Percentiles rank a stretch among this genome's conserved stretches.
These are phyloP conservation scores for Leptographium radiaticola DNA, from an alignment of 2,329 filamentous ascomycete genomes.

Conservation along the genomic window DNA sequence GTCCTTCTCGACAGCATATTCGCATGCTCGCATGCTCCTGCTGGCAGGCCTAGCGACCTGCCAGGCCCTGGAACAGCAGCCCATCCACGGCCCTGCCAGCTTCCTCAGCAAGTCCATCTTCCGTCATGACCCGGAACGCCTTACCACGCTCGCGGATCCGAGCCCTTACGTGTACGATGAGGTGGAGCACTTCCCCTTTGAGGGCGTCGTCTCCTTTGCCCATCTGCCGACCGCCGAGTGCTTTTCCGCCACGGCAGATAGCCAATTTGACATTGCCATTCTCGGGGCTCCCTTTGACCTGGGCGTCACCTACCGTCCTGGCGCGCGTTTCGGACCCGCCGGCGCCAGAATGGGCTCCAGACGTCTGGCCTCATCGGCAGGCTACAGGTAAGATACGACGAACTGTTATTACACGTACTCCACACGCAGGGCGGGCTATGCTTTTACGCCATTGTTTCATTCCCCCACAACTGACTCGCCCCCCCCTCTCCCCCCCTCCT, in stretches of 20 bases:
- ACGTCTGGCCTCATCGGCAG: background rate
- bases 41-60: background rate
- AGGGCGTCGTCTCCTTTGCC: constrained; percentile 4
- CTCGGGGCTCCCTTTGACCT: constrained; percentile 5
- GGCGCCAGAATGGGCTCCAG: constrained; percentile 1
- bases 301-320: constrained; percentile 4
- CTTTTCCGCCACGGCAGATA: constrained; percentile 1
- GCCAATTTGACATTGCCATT: constrained; percentile 5
- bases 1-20: too few relatives aligned
- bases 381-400: background rate
- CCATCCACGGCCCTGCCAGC: background rate
- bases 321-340: constrained; percentile 4
- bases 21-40: background rate
- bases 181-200: background rate
- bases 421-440: too few relatives aligned
- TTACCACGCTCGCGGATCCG: background rate
- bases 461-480: too few relatives aligned
- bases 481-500: too few relatives aligned
- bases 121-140: background rate
- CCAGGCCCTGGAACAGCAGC: background rate
- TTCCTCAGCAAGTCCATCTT: background rate
- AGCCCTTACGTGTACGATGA: background rate
- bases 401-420: too few relatives aligned
- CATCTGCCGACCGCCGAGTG: constrained; percentile 1
- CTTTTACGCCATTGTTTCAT: too few relatives aligned